Evolutionary conservation across 1,284 basidiomycete species (phyloP).

Genomic region (Tranzscheliella williamsii): DNA sequence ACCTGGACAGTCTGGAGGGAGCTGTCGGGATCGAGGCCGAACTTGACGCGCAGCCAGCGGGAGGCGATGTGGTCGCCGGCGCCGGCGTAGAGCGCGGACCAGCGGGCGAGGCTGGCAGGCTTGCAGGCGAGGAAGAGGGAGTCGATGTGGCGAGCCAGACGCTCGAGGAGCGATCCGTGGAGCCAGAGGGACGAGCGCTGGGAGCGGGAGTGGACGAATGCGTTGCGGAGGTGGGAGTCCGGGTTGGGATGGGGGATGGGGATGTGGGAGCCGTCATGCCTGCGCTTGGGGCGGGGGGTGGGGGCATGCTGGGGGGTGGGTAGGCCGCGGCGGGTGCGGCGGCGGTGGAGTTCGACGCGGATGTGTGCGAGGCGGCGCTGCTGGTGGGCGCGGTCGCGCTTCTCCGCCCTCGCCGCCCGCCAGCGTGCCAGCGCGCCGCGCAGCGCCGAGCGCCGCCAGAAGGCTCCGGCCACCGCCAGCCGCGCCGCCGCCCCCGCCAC

Average conservation of each 20-base stretch:
- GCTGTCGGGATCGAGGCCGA: constrained; percentile 4
- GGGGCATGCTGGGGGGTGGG: too few species aligned
- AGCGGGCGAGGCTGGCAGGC: constrained; percentile 15
- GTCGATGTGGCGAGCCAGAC: constrained; percentile 25
- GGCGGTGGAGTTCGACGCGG: background rate
- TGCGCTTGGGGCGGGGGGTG: too few species aligned
- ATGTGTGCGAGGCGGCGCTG: background rate
- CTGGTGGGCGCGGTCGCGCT: background rate
- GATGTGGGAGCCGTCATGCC: too few species aligned
- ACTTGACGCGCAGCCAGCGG: constrained; percentile 38
- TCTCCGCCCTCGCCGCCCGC: constrained; percentile 1
- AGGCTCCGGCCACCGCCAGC: constrained; percentile 12
- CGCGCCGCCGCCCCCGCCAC: constrained; percentile 6
- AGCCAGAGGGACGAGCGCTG: constrained; percentile 30
- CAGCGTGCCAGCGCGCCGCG: constrained; percentile 12
- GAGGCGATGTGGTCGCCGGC: constrained; percentile 26
- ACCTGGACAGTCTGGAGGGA: constrained; percentile 5
- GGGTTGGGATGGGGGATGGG: too few species aligned
- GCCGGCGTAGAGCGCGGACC: constrained; percentile 15
- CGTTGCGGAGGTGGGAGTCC: too few species aligned
- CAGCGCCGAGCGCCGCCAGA: constrained; percentile 5
- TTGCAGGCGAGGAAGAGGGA: constrained; percentile 21
- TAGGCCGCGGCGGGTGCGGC: too few species aligned
- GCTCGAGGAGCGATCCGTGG: constrained; percentile 17
- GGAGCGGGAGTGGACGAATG: constrained; percentile 2